Percentiles rank a stretch among this genome's conserved stretches.
Evolutionary conservation across 768 basidiomycete species (phyloP).

Genomic region (Hygrophorus pudorinus): DNA sequence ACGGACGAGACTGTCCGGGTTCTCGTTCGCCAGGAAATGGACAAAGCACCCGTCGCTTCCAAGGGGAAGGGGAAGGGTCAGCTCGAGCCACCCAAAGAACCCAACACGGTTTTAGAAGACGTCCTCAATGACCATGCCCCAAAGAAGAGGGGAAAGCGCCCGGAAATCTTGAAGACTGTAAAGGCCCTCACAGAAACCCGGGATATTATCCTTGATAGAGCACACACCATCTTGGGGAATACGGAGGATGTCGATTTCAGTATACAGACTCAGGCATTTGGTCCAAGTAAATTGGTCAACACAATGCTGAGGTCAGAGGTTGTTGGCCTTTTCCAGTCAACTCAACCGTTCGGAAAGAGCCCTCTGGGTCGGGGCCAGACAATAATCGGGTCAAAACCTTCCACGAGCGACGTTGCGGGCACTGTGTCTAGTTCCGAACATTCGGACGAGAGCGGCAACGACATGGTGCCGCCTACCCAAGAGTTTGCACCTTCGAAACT

Average conservation of each 20-base stretch:
- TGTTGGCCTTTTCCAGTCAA: slow-evolving; percentile 13
- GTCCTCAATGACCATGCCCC: slow-evolving; percentile 35
- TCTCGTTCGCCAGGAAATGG: slow-evolving; percentile 43
- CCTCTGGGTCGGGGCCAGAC: background rate
- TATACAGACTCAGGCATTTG: slow-evolving; percentile 29
- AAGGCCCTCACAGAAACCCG: slow-evolving; percentile 38
- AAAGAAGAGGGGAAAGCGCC: slow-evolving; percentile 34
- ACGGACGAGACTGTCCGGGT: slow-evolving; percentile 43
- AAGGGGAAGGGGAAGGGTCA: slow-evolving; percentile 16
- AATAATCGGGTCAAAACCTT: background rate
- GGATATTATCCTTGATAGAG: slow-evolving; percentile 27
- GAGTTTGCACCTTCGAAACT: slow-evolving; percentile 3
- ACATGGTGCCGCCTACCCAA: background rate
- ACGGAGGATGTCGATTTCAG: slow-evolving; percentile 4
- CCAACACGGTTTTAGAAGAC: slow-evolving; percentile 43
- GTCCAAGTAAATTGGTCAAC: slow-evolving; percentile 7
- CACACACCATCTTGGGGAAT: slow-evolving; percentile 21
- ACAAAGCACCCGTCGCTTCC: slow-evolving; percentile 12
- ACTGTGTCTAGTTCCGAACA: too few relatives aligned
- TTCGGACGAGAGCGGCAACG: too few relatives aligned
- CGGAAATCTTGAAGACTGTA: slow-evolving; percentile 31
- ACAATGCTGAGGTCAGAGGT: slow-evolving; percentile 9
- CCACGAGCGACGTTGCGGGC: background rate
- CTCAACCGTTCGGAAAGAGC: slow-evolving; percentile 19
- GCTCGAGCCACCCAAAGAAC: slow-evolving; percentile 6